Base-by-base conservation (phyloP, 306 rosid genomes). In the Citrullus amarus region DNA sequence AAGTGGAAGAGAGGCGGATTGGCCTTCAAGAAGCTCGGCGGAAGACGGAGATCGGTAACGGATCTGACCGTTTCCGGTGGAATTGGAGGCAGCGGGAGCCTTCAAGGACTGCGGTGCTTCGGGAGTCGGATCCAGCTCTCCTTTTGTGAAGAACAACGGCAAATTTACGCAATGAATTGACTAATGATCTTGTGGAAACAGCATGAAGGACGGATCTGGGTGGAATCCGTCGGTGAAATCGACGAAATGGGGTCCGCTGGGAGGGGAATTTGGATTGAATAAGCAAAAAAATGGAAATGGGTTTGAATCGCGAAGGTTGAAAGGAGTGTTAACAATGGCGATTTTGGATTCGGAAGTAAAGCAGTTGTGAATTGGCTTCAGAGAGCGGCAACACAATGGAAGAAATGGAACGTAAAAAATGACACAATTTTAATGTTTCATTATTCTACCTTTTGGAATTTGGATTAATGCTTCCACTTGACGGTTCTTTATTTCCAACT, bases 41-140 rank as follows among this genome's bases (percentile, higher is more conserved):
- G 98, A 89, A 7, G 99, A 95, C 9, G 93, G 97, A 60, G 99
- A 87, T 88, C 99, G 88, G 85, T 92, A 95, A 7, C 98, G 97
- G 97, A 95, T 95, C 97, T 90, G 97, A 66, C 96, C 97, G 97
- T 93, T 91, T 56, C 86, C 50, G 17, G 90, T 32, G 80, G 91
- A 25, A 75, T 78, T 72, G 74, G 85, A 79, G 84, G 84, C 85
- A 60, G 92, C 86, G 68, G 89, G 87, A 87, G 88, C 90, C 93
- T 91, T 88, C 81, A 82, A 80, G 61, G 88, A 89, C 93, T 87
- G 92, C 83, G 81, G 81, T 79, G 89, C 55, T 82, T 92, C 97
- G 83, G 87, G 96, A 75, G 84, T 80, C 77, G 97, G 85, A 89
- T 95, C 98, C 98, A 95, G 98, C 86, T 87, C 88, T 84, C 56